Conservation (phyloP, 2,329 filamentous ascomycete species). For the Plectosphaerella cucumerina region DNA sequence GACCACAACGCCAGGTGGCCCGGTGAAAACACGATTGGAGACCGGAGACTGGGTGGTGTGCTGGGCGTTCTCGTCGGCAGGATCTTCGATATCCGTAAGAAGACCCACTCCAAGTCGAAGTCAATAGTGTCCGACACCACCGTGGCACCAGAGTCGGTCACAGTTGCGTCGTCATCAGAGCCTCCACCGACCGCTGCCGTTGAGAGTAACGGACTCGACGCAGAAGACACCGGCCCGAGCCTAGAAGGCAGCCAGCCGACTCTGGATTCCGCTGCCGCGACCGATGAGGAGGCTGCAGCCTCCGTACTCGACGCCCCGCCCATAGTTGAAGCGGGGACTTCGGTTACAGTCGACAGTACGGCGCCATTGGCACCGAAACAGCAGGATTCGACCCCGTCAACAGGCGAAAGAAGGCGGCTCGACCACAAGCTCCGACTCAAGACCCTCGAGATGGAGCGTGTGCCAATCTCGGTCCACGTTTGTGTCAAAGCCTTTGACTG, state of each 20-base stretch:
- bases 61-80: constrained; percentile 65
- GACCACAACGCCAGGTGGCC: constrained; percentile 55
- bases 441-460: constrained; percentile 69
- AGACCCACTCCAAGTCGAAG: constrained; percentile 9
- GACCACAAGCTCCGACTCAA: constrained; percentile 63
- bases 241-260: neutral
- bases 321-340: too few relatives aligned
- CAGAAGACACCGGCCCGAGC: neutral
- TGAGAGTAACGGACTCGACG: too few relatives aligned
- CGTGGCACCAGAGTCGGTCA: neutral
- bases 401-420: constrained; percentile 30
- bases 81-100: constrained; percentile 53
- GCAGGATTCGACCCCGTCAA: neutral
- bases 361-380: too few relatives aligned
- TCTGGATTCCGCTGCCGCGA: too few relatives aligned
- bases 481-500: constrained; percentile 70
- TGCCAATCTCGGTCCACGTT: constrained; percentile 69
- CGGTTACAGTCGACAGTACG: too few relatives aligned
- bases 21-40: constrained; percentile 53
- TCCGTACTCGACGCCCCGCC: too few relatives aligned
- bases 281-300: too few relatives aligned
- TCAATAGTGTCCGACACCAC: neutral
- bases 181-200: neutral
- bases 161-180: neutral
- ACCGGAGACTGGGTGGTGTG: constrained; percentile 62